Evolutionary conservation across 2,329 filamentous ascomycete genomes (phyloP), one percentile per base, ranked within the genome.

Genomic region (Ambrosiella xylebori): DNA sequence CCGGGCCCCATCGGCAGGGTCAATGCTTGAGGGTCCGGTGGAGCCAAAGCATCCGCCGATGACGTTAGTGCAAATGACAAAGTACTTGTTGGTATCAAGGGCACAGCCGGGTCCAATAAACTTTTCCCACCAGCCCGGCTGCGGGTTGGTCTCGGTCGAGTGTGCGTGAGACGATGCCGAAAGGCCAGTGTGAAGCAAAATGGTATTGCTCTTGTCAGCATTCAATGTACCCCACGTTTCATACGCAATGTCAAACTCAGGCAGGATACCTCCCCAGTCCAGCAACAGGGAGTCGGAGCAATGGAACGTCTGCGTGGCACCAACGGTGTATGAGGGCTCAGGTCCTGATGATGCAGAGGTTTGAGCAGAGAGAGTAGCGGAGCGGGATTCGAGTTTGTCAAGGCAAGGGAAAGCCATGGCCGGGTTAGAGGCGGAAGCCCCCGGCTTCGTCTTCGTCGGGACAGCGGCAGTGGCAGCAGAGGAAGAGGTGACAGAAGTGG

Each of bases 111-210:
- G 86, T 0, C 93, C 93, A 66, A 98, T 97, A 68, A 98, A 98
- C 69, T 86, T 91, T 71, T 98, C 93, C 93, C 93, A 98, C 93
- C 93, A 98, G 2, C 93, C 93, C 0, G 89, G 85, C 68, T 90
- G 86, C 0, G 87, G 79, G 68, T 98, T 98, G 8, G 76, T 74
- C 56, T 80, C 76, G n/a, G 91, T 97, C 59, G 89, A 96, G 67
- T 90, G 90, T 1, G 93, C 93, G 71, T 98, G 93, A 59, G 90
- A 97, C 6, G 90, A 96, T n/a, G 93, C 93, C 0, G 90, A 96
- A 4, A 98, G 77, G 7, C 93, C 93, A 0, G 93, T 98, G 68
- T 97, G 89, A 1, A 98, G 73, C 7, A 98, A 77, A 61, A 98
- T 93, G 3, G 84, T 89, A 69, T 98, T 98, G 67, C 81, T 88